Base-by-base conservation (phyloP, 306 rosid species). In the Macrotyloma uniflorum region DNA sequence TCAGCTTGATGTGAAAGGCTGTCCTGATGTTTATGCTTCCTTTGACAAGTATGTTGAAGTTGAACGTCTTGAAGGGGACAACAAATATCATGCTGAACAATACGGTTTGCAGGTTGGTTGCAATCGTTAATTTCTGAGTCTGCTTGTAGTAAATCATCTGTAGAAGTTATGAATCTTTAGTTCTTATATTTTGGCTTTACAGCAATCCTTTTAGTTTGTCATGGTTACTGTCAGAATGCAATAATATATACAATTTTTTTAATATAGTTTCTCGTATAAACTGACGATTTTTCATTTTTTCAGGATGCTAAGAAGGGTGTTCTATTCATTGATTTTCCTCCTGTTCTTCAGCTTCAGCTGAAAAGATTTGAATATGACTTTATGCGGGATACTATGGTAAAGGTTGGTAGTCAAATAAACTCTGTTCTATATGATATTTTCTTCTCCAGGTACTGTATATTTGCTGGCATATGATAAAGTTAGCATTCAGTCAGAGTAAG, bases 271-370 rank as follows among this genome's bases (percentile, higher is more conserved):
- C 45, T 73, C 2, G 15, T 70, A 46, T 24, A 14, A 19, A 55
- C 79, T 71, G 30, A 72, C 42, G 45, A 55, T 13, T 84, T 40
- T 62, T 72, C 77, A 66, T 59, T 63, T 53, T 86, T 86, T 81
- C 93, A 96, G 99, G 98, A 93, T 87, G 99, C 99, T 62, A 96
- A 83, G 93, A 96, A 96, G 82, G 99, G 99, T 67, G 98, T 93
- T 33, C 78, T 96, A 49, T 96, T 96, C 81, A 96, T 91, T 53
- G 99, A 96, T 79, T 96, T 96, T 47, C 99, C 99, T 4, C 99
- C 98, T 8, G 99, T 96, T 43, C 98, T 96, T 83, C 99, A 96
- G 82, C 99, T 96, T 81, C 99, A 96, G 84, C 88, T 96, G 68
- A 96, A 96, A 78, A 91, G 99, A 74, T 96, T 96, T 84, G 99